Evolutionary conservation across 106 monocot genomes (phyloP).

Genomic region (Triglochin maritima): DNA sequence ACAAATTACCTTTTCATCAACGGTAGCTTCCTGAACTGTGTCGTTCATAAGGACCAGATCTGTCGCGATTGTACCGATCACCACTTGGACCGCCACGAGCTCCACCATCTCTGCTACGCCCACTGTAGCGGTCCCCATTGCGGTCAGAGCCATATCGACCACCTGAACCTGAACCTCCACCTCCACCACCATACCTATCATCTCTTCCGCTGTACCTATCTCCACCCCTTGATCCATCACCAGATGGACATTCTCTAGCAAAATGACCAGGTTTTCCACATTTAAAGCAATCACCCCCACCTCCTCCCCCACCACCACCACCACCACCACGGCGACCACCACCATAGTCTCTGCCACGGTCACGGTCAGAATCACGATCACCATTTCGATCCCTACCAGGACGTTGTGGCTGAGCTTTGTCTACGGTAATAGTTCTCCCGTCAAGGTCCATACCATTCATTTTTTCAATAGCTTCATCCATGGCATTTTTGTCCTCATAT

Average conservation of each 20-base stretch:
- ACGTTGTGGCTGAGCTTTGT: conserved; percentile 90
- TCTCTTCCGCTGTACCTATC: conserved; percentile 52
- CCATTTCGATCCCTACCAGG: conserved; percentile 44
- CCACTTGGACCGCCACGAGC: conserved; percentile 44
- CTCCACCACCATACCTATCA: conserved; percentile 23
- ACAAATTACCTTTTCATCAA: conserved; percentile 9
- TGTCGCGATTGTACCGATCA: conserved; percentile 65
- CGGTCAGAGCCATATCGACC: conserved; percentile 41
- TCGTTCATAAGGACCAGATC: conserved; percentile 92
- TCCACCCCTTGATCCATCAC: conserved; percentile 62
- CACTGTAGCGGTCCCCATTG: conserved; percentile 42
- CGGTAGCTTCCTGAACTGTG: conserved; percentile 46
- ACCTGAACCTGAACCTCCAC: conserved; percentile 37
- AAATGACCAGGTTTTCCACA: conserved; percentile 98
- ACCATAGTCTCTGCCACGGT: conserved; percentile 7
- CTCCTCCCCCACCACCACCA: conserved; percentile 38
- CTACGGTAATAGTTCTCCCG: conserved; percentile 84
- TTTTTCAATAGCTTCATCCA: conserved; percentile 93
- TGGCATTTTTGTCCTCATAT: conserved; percentile 67
- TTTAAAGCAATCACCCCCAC: conserved; percentile 74
- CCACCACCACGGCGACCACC: conserved; percentile 22
- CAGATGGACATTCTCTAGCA: conserved; percentile 90
- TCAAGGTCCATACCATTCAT: conserved; percentile 96
- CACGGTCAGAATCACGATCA: conserved; percentile 56
- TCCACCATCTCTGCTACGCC: conserved; percentile 50